Conservation (phyloP, 805 yeast genomes). For the Candida morakotiae region DNA sequence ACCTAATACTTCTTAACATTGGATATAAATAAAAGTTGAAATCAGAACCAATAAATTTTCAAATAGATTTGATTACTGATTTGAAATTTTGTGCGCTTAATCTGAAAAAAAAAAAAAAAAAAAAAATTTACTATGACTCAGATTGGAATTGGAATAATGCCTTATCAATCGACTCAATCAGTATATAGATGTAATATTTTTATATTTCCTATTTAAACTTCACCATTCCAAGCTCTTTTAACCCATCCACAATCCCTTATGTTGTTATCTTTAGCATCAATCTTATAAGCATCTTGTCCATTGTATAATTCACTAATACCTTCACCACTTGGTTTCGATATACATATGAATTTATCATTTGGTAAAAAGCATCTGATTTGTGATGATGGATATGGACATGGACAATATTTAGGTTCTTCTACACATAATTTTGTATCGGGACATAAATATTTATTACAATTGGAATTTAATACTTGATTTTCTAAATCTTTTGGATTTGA, state of each 20-base stretch:
- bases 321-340: conserved; percentile 68
- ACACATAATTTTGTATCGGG: conserved; percentile 84
- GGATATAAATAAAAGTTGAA: neutral
- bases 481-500: conserved; percentile 34
- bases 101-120: conserved; percentile 1
- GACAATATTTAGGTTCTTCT: conserved; percentile 63
- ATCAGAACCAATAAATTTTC: conserved; percentile 5
- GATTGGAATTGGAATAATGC: neutral
- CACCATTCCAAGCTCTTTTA: conserved; percentile 61
- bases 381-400: conserved; percentile 85
- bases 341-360: conserved; percentile 67
- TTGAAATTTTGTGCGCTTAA: conserved; percentile 5
- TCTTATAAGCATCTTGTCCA: conserved; percentile 42
- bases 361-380: conserved; percentile 81
- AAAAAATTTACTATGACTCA: neutral
- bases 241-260: conserved; percentile 86
- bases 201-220: conserved; percentile 8
- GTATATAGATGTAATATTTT: neutral
- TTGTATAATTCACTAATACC: conserved; percentile 27
- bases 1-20: conserved; percentile 9
- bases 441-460: conserved; percentile 70
- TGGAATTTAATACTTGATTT: conserved; percentile 29
- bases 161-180: neutral
- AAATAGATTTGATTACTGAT: conserved; percentile 7
- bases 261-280: conserved; percentile 48